phyloP scores from a whole-genome alignment of 2,329 filamentous ascomycete genomes.

The Coniochaeta sp. region DNA sequence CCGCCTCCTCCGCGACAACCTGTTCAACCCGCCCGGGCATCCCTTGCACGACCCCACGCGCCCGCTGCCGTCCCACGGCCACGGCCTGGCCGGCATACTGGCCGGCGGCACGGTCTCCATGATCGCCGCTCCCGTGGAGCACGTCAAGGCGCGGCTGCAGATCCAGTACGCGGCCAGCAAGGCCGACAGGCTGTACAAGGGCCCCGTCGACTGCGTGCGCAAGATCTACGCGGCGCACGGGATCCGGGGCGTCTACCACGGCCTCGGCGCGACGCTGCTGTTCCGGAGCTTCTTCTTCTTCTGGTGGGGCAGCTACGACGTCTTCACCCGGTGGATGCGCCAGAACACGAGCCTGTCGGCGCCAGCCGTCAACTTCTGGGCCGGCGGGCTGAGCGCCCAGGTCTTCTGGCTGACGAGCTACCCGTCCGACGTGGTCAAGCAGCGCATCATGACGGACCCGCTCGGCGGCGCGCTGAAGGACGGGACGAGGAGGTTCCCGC shows the following conservation, averaged over 20 bases:
- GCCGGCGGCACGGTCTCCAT: slow-evolving; percentile 88
- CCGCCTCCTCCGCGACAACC: slow-evolving; percentile 68
- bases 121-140: slow-evolving; percentile 88
- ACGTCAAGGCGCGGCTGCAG: slow-evolving; percentile 89
- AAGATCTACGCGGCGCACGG: slow-evolving; percentile 71
- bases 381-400: slow-evolving; percentile 86
- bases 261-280: slow-evolving; percentile 74
- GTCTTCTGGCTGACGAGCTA: slow-evolving; percentile 92
- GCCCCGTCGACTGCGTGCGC: slow-evolving; percentile 74
- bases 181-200: slow-evolving; percentile 70
- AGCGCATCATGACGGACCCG: slow-evolving; percentile 93
- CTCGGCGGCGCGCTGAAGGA: slow-evolving; percentile 64
- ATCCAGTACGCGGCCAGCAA: slow-evolving; percentile 85
- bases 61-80: slow-evolving; percentile 66
- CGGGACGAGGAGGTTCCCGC: slow-evolving; percentile 58
- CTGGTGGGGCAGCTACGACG: slow-evolving; percentile 95
- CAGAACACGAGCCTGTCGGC: slow-evolving; percentile 62
- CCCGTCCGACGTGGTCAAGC: slow-evolving; percentile 89
- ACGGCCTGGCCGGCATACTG: slow-evolving; percentile 80
- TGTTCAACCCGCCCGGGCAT: slow-evolving; percentile 55
- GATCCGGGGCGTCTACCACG: slow-evolving; percentile 74
- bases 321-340: slow-evolving; percentile 64
- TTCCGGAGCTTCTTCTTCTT: slow-evolving; percentile 95
- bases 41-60: slow-evolving; percentile 23
- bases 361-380: slow-evolving; percentile 93